Base-by-base conservation (phyloP, 208 protist genomes). In the Porcisia deanei region DNA sequence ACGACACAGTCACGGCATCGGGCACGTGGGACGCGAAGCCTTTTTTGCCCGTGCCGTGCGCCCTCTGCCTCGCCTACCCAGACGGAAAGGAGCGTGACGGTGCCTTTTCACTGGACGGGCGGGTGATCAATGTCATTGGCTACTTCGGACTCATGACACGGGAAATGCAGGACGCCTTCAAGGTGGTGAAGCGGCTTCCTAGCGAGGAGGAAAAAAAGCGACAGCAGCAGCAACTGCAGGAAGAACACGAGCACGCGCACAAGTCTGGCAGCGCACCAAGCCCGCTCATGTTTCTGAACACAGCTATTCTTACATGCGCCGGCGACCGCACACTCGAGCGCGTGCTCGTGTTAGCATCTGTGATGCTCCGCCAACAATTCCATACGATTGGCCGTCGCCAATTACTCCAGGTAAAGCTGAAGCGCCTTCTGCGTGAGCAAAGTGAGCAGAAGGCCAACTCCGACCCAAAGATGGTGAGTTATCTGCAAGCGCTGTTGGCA, bases 251-350 rank as follows among this genome's bases (percentile, higher is more conserved):
- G 30, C 30, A 55, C 45, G 34, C 53, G 25, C 22, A 41, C 8
- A 34, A 52, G 70, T n/a, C 7, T n/a, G 39, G 37, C 60, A 65
- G 60, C 8, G 14, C 58, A 0, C 37, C 75, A 10, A 39, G 8
- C 65, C 41, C 59, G 25, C 66, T 41, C 3, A 65, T 94, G 59
- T 87, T 70, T 59, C 63, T 96, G 9, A 92, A 87, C 73, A 91
- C 88, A 0, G 84, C 86, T 18, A 91, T 96, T 58, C 82, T 96
- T 60, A 90, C 90, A 67, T 96, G 88, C 1, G 89, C 89, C 1
- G 92, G 92, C 2, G 90, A 96, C 68, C 84, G 92, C 34, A 96
- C 92, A 43, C 76, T 94, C n/a, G 89, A 96, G 72, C 85, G 92
- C 4, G 92, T 96, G 18, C 82, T 96, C 39, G 86, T 92, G 25